A percentile compares a stretch with the other conserved stretches of the same genome.
Evolutionary conservation across 1,284 basidiomycete genomes (phyloP).

Genomic region (Sphagnurus paluster): DNA sequence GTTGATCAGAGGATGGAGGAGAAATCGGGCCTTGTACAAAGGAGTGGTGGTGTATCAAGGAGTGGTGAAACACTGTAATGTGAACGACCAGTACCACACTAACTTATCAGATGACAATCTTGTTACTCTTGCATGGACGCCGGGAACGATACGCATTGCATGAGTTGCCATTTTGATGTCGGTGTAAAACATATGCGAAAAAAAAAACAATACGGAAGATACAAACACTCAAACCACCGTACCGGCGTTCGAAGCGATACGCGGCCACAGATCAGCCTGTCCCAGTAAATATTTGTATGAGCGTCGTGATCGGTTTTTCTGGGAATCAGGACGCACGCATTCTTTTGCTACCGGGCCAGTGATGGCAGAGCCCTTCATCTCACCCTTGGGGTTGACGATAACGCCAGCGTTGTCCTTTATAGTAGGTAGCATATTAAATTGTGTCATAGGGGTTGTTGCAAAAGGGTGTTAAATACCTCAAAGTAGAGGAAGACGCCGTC

Average conservation of each 20-base stretch:
- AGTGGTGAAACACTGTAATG: background rate
- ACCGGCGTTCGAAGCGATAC: conserved; percentile 98
- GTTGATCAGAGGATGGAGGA: too few relatives aligned
- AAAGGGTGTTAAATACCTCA: conserved; percentile 51
- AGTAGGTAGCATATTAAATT: background rate
- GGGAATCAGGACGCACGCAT: conserved; percentile 63
- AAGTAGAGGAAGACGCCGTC: conserved; percentile 99
- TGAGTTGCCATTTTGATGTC: conserved; percentile 17
- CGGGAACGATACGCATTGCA: conserved; percentile 3
- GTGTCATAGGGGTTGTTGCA: too few relatives aligned
- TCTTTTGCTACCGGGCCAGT: conserved; percentile 97
- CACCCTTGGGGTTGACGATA: conserved; percentile 98
- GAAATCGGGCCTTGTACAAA: too few relatives aligned
- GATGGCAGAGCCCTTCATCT: conserved; percentile 99
- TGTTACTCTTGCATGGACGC: too few relatives aligned
- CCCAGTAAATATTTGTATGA: conserved; percentile 5
- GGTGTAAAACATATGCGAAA: conserved; percentile 19
- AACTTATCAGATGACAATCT: too few relatives aligned
- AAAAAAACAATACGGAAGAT: conserved; percentile 20
- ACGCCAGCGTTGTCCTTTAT: conserved; percentile 91
- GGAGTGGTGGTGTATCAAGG: too few relatives aligned
- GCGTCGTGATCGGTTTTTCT: background rate
- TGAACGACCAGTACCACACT: too few relatives aligned
- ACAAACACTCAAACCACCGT: conserved; percentile 79
- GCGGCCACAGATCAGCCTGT: conserved; percentile 98